phyloP scores from a whole-genome alignment of 108 stramenopile genomes.

The Skeletonema menzelii region DNA sequence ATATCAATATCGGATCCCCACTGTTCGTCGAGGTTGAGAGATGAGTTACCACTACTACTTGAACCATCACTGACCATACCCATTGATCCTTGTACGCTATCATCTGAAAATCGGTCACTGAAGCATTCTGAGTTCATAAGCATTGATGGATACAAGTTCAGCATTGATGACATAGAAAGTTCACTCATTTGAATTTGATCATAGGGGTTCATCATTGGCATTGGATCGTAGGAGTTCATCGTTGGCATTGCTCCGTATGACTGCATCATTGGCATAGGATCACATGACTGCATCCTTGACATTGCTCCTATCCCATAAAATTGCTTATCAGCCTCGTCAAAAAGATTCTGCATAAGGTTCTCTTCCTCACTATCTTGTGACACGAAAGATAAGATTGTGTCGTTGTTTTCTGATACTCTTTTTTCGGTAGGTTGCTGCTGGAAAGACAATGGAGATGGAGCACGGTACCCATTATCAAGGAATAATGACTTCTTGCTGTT shows the following conservation, averaged over 20 bases:
- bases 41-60: neutral
- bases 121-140: neutral
- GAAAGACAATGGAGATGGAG: neutral
- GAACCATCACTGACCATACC: neutral
- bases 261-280: no score
- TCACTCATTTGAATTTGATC: no score
- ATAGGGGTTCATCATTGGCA: no score
- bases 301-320: neutral
- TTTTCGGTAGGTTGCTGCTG: neutral
- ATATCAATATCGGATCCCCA: neutral
- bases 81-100: neutral
- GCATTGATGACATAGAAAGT: no score
- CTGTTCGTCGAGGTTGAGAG: neutral
- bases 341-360: neutral
- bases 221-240: no score
- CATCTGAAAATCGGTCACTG: neutral
- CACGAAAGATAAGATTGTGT: neutral
- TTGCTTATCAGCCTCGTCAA: neutral
- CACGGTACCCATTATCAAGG: neutral
- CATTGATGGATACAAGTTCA: no score
- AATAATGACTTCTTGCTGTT: neutral
- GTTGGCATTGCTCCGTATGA: no score
- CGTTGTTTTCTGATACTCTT: neutral
- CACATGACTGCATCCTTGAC: neutral
- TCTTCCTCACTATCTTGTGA: neutral